Percentiles rank a stretch among this genome's conserved stretches.
These are phyloP conservation scores for Phytophthora ramorum DNA, from an alignment of 352 stramenopile species.

Conservation along the genomic window DNA sequence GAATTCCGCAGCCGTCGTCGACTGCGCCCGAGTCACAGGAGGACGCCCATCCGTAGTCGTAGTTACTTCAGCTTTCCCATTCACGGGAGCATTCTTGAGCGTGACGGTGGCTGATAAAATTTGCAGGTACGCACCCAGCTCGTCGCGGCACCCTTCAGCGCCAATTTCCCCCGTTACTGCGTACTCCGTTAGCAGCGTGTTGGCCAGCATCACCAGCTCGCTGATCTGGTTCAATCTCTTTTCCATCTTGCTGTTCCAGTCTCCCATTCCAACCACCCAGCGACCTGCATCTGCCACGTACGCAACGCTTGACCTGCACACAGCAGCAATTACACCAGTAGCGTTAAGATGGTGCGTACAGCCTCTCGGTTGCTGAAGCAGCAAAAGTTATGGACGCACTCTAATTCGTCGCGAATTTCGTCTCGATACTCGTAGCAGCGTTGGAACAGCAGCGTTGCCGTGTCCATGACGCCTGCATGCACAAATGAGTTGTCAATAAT, in stretches of 20 bases:
- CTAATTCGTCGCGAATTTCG: constrained; percentile 82
- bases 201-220: constrained; percentile 82
- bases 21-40: constrained; percentile 10
- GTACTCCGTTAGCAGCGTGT: constrained; percentile 78
- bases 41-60: constrained; percentile 5
- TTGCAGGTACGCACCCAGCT: constrained; percentile 72
- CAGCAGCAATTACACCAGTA: constrained; percentile 7
- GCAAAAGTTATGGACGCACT: constrained; percentile 47
- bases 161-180: constrained; percentile 66
- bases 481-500: not conserved
- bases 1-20: constrained; percentile 30
- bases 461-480: constrained; percentile 58
- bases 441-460: constrained; percentile 62
- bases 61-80: constrained; percentile 8
- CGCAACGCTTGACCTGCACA: constrained; percentile 62
- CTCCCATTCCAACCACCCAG: constrained; percentile 84
- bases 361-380: not conserved
- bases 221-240: constrained; percentile 82
- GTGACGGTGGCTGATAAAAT: constrained; percentile 69
- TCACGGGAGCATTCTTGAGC: constrained; percentile 52
- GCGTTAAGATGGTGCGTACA: not conserved
- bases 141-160: constrained; percentile 61
- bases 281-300: constrained; percentile 79
- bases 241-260: constrained; percentile 91
- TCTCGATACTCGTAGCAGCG: constrained; percentile 87